Evolutionary conservation across 1,284 basidiomycete genomes (phyloP).

Genomic region (Pseudozyma flocculosa): DNA sequence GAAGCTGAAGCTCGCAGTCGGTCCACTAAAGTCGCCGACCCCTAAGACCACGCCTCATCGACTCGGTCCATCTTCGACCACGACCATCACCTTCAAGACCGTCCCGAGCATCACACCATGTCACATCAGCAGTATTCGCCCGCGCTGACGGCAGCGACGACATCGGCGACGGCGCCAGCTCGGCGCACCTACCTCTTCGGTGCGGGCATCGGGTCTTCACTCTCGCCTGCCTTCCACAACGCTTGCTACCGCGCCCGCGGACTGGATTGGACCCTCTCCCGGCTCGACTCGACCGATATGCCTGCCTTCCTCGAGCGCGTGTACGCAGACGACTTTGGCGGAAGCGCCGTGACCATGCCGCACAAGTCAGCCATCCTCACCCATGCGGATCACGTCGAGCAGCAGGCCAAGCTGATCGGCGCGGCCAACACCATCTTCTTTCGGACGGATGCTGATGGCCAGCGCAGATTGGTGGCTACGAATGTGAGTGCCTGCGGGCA

Average conservation of each 20-base stretch:
- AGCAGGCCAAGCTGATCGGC: neutral
- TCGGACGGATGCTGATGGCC: too few relatives aligned
- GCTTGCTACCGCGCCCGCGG: neutral
- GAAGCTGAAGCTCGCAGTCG: too few relatives aligned
- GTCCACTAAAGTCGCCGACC: too few relatives aligned
- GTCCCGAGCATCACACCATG: neutral
- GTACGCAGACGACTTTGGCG: neutral
- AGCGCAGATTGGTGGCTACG: neutral
- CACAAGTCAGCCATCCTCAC: neutral
- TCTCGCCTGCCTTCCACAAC: conserved; percentile 1
- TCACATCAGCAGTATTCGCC: too few relatives aligned
- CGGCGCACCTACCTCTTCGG: neutral
- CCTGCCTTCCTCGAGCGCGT: neutral
- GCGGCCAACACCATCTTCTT: neutral
- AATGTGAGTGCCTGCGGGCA: too few relatives aligned
- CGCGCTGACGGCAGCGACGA: neutral
- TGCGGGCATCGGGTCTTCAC: neutral
- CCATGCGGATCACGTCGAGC: neutral
- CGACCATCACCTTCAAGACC: neutral
- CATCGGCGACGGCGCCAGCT: neutral
- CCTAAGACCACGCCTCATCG: too few relatives aligned
- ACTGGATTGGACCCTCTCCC: neutral
- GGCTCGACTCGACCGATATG: neutral
- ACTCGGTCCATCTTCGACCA: too few relatives aligned
- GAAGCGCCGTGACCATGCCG: conserved; percentile 1